A percentile compares a stretch with the other conserved stretches of the same genome.
These are phyloP conservation scores for Gossypium australe DNA, from an alignment of 345 rosid genomes.

Conservation along the genomic window DNA sequence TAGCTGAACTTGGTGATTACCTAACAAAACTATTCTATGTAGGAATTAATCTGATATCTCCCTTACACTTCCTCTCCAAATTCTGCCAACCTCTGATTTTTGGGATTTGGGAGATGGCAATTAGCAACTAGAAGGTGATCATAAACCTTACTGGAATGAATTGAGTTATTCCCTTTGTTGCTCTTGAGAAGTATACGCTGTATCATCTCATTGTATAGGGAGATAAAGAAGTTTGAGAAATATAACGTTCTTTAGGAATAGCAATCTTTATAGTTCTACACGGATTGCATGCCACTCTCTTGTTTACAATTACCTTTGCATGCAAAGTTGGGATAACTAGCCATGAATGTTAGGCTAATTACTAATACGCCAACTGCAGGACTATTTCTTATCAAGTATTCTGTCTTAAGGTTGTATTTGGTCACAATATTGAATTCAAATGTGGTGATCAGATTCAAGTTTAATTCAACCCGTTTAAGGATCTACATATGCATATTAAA, in stretches of 20 bases:
- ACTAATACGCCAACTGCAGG: no score
- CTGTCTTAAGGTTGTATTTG: no score
- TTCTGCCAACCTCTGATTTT: not conserved
- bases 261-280: not conserved
- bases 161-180: not conserved
- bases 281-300: not conserved
- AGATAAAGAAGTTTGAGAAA: not conserved
- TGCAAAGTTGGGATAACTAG: not conserved
- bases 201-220: not conserved
- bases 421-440: no score
- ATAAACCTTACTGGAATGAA: not conserved
- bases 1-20: not conserved
- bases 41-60: not conserved
- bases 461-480: no score
- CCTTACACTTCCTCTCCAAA: not conserved
- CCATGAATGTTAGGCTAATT: not conserved
- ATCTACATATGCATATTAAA: no score
- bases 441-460: no score
- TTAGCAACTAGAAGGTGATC: not conserved
- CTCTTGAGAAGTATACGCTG: not conserved
- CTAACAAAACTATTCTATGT: not conserved
- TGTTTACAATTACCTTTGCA: not conserved
- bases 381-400: no score
- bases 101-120: not conserved
- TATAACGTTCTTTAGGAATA: not conserved